Evolutionary conservation across 1,139 yeast genomes (phyloP), one percentile per base, ranked within the genome.

Genomic region (Debaryomycetaceae sp.): DNA sequence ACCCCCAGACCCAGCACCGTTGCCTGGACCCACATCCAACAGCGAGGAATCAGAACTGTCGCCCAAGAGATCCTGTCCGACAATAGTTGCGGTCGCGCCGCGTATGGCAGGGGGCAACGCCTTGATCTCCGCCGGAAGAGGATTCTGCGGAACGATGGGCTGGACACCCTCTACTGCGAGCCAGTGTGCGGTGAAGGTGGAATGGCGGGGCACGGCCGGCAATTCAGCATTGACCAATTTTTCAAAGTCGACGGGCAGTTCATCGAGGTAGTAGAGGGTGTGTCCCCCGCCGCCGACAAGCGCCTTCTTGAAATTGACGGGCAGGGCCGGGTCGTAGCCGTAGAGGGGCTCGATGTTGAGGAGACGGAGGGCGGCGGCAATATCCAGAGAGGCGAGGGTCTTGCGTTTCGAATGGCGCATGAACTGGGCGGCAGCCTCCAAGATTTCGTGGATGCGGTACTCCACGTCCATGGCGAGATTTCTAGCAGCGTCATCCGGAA

Each of bases 391-490:
- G 22, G 86, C 77, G 25, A 92, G 59, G 0, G 81, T 70, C 37
- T 82, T 81, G 28, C 97, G 61, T 51, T 87, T 87, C 22, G 93
- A 77, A 51, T 92, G 96, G 44, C 96, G 71, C 92, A 90, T 92
- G 54, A 90, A 87, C 53, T 90, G 92, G 34, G 81, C 75, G 15
- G 98, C 97, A 36, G 92, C 94, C 53, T 90, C 97, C 34, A 90
- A 63, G 27, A 92, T 82, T 55, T 92, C 98, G 51, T 90, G 92
- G 38, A 92, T 85, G 39, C 98, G 71, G 51, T 92, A 92, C 57
- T 92, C 99, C 19, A 90, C 94, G 53, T 92, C 99, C 98, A 92
- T 90, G 4, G 99, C 98, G 36, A 92, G 62, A 38, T 92, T 85
- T 46, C 85, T 83, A 30, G 95, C 82, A 2, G 92, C 94, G 37